Evolutionary conservation across 768 basidiomycete genomes (phyloP), one percentile per base, ranked within the genome.

Genomic region (Dictyophora rubrovolvata): DNA sequence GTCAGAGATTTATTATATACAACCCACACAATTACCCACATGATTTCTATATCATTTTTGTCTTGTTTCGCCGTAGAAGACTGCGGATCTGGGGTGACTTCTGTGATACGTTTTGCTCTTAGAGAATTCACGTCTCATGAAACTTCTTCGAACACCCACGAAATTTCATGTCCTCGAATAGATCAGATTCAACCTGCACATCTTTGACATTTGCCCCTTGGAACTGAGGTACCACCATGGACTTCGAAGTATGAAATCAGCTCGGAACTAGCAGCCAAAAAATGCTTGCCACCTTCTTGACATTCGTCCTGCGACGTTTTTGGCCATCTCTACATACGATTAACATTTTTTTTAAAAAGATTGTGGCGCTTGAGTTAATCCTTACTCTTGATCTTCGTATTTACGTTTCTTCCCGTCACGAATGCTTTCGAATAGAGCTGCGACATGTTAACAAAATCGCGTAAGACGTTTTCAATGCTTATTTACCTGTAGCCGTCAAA

Each of bases 111-210:
- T 7, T 28, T 28, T 7, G 28, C 28, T 28, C 28, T 28, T 28
- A 28, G 7, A 28, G 7, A 28, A n/a, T n/a, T 67, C 70, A 68
- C 28, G 10, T 10, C 33, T 35, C 35, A 20, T 60, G 48, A 37
- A 33, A 33, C 14, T 16, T 16, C 2, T 35, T 42, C 0, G 1
- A 20, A 8, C 33, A 74, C 87, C 66, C 55, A 94, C 94, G 84
- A 67, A 97, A 95, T 55, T 77, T 87, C 72, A 85, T 76, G 22
- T 79, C 87, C 14, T 80, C 73, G 65, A 98, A 91, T 17, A 96
- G 68, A 23, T 83, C 72, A 5, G 80, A 80, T 63, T 85, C 76
- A 6, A 84, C 75, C 42, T 78, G 63, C 20, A 91, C 75, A 7
- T 80, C 79, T 63, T 78, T 80, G 12, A 84, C 70, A 55, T 80